Evolutionary conservation across 1,284 basidiomycete species (phyloP).

Genomic region (Sanghuangporus weigelae): DNA sequence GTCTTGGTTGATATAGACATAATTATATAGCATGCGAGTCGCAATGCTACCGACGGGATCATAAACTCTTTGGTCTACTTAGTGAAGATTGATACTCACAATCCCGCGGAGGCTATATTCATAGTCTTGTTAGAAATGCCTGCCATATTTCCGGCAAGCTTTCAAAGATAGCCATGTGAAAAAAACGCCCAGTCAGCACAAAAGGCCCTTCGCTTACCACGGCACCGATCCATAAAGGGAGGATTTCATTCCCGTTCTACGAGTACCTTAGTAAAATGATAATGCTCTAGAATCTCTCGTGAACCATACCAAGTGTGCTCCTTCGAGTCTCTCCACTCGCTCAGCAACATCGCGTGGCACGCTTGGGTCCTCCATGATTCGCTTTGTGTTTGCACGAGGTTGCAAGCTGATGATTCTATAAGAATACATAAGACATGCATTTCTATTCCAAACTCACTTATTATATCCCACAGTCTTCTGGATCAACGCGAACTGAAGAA

Average conservation of each 20-base stretch:
- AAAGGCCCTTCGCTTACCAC: slow-evolving; percentile 16
- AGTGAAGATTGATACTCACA: slow-evolving; percentile 7
- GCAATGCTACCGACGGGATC: slow-evolving; percentile 10
- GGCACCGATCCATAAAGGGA: slow-evolving; percentile 23
- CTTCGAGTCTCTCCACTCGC: slow-evolving; percentile 17
- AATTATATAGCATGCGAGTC: slow-evolving; percentile 20
- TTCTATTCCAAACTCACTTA: slow-evolving; percentile 14
- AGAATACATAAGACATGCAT: background rate
- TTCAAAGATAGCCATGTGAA: background rate
- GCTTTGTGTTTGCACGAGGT: slow-evolving; percentile 18
- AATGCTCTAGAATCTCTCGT: background rate
- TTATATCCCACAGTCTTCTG: slow-evolving; percentile 19
- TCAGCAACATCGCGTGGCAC: slow-evolving; percentile 16
- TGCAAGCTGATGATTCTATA: slow-evolving; percentile 8
- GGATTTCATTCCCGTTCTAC: slow-evolving; percentile 22
- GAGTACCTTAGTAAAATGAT: background rate
- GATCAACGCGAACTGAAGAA: slow-evolving; percentile 18
- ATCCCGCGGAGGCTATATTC: slow-evolving; percentile 19
- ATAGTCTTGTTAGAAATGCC: slow-evolving; percentile 20
- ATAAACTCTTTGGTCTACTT: background rate
- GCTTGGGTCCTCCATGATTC: slow-evolving; percentile 10
- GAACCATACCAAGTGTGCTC: slow-evolving; percentile 17
- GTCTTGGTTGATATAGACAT: slow-evolving; percentile 21
- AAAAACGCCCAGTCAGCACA: background rate
- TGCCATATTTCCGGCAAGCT: slow-evolving; percentile 22